Evolutionary conservation across 2,329 filamentous ascomycete genomes (phyloP).

Genomic region (Fusarium sp.): DNA sequence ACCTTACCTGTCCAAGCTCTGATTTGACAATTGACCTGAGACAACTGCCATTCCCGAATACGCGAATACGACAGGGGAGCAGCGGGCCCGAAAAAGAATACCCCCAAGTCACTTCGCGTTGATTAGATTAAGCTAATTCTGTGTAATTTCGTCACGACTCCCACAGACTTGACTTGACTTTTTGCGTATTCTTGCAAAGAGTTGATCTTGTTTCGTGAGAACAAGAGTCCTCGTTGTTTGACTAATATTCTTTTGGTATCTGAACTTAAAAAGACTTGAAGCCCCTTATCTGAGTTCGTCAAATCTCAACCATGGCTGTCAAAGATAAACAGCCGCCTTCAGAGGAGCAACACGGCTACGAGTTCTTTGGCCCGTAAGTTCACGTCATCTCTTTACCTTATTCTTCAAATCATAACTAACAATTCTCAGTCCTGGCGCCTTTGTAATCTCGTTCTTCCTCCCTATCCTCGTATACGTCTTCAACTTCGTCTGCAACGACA

Average conservation of each 20-base stretch:
- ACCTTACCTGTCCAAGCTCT: background rate
- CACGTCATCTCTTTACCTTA: conserved; percentile 30
- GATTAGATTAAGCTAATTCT: conserved; percentile 26
- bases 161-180: background rate
- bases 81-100: conserved; percentile 12
- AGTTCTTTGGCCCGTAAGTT: conserved; percentile 63
- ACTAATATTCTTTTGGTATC: background rate
- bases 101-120: conserved; percentile 21
- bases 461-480: conserved; percentile 83
- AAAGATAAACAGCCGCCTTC: conserved; percentile 45
- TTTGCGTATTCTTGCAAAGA: conserved; percentile 9
- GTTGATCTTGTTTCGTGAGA: conserved; percentile 7
- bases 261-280: background rate
- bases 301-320: conserved; percentile 47
- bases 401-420: conserved; percentile 7
- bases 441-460: conserved; percentile 81
- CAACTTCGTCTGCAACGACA: conserved; percentile 90
- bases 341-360: conserved; percentile 59
- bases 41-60: conserved; percentile 2
- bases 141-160: conserved; percentile 36
- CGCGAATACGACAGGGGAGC: conserved; percentile 32
- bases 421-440: conserved; percentile 75
- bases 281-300: conserved; percentile 1
- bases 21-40: conserved; percentile 18
- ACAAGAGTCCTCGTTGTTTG: background rate